phyloP scores from a whole-genome alignment of 345 rosid genomes.

The Citrus unshiu region DNA sequence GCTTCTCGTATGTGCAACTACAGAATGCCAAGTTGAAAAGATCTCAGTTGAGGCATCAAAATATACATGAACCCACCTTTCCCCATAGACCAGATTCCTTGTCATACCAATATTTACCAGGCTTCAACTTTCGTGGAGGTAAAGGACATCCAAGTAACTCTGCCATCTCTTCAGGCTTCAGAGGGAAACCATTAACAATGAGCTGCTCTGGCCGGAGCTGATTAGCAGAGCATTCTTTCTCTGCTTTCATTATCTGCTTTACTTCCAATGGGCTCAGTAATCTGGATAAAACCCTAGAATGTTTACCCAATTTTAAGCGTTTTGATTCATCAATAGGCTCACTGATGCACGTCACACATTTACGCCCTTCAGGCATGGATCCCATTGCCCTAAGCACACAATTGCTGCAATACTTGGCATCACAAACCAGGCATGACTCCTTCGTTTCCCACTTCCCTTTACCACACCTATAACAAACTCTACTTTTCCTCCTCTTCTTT shows the following conservation, averaged over 20 bases:
- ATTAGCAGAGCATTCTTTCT: slow-evolving; percentile 89
- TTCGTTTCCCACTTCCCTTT: slow-evolving; percentile 95
- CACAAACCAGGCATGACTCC: slow-evolving; percentile 93
- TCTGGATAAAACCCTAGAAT: slow-evolving; percentile 68
- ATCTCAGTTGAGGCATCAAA: slow-evolving; percentile 4
- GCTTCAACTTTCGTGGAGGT: slow-evolving; percentile 86
- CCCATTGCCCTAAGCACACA: slow-evolving; percentile 99
- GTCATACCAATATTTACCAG: slow-evolving; percentile 97
- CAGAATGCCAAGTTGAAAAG: slow-evolving; percentile 7
- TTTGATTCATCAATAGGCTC: slow-evolving; percentile 85
- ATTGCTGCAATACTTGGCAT: slow-evolving; percentile 84
- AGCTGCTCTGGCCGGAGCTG: slow-evolving; percentile 95
- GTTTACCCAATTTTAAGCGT: slow-evolving; percentile 68
- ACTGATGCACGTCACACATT: slow-evolving; percentile 86
- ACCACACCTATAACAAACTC: slow-evolving; percentile 74
- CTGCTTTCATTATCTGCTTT: slow-evolving; percentile 98
- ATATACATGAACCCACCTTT: slow-evolving; percentile 44
- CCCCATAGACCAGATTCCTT: slow-evolving; percentile 99
- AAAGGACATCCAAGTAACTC: slow-evolving; percentile 71
- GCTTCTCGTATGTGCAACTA: neutral
- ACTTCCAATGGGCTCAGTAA: slow-evolving; percentile 93
- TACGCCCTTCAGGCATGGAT: slow-evolving; percentile 99
- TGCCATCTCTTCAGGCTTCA: slow-evolving; percentile 88
- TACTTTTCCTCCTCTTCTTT: slow-evolving; percentile 53
- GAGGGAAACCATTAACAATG: slow-evolving; percentile 73